Evolutionary conservation across 805 yeast genomes (phyloP), one percentile per base, ranked within the genome.

Genomic region (Sugiyamaella mastotermitis): DNA sequence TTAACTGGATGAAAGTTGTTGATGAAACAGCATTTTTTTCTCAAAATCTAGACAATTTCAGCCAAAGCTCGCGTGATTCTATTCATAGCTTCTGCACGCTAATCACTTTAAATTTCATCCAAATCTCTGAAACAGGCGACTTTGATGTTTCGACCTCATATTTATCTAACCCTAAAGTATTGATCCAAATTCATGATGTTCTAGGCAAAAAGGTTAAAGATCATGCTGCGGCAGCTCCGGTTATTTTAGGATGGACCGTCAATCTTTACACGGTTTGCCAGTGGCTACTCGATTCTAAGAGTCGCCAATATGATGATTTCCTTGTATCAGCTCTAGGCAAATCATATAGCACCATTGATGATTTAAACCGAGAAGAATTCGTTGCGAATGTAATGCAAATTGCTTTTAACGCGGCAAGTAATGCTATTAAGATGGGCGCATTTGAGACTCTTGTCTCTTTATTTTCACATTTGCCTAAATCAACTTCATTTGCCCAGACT

Each of bases 181-280:
- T 58, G 23, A 18, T 38, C n/a, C n/a, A 40, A 4, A 31, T 57
- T 11, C 44, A 54, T 39, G 17, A 27, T 4, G 18, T 23, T 5
- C 34, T 57, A 18, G 34, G 31, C 9, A 35, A 22, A 1, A 22
- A 21, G 4, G n/a, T 40, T 26, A 31, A 24, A n/a, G 37, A 31
- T 6, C 16, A 18, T 21, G 25, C 16, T 29, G 37, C 35, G 16
- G 15, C 42, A 18, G 13, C 47, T 27, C 47, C 49, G 11, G 40
- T 43, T 15, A 31, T 42, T 11, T 49, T 59, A 10, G 55, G 51
- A 6, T 60, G 63, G 62, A 48, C 51, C 3, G 43, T 56, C 14
- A 48, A 48, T 6, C 37, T 55, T 1, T 51, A 48, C 28, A 33
- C 47, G 18, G 44, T 55, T 8, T 50, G 59, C 4, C 39, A 52